Percentiles rank a stretch among this genome's conserved stretches.
Conservation (phyloP, 805 yeast species). For the Saccharomycopsis guyanensis region DNA sequence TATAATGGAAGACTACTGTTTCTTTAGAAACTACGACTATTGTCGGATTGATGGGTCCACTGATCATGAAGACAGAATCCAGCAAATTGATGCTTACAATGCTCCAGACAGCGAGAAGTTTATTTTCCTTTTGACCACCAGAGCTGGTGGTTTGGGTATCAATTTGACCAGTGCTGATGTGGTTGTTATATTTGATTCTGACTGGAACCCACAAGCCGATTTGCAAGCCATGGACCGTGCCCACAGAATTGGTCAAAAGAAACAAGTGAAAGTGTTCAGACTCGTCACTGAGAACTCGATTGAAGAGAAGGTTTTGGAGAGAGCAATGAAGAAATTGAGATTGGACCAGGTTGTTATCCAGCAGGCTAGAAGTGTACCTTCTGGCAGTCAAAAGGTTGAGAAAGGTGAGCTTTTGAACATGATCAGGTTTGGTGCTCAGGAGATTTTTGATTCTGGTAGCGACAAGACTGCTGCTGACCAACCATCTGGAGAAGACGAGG, state of each 20-base stretch:
- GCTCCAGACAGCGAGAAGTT: slow-evolving; percentile 67
- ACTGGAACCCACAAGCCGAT: slow-evolving; percentile 89
- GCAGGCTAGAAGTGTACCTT: slow-evolving; percentile 46
- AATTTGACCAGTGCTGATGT: slow-evolving; percentile 75
- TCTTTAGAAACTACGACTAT: slow-evolving; percentile 58
- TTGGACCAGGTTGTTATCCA: slow-evolving; percentile 78
- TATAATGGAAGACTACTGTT: slow-evolving; percentile 72
- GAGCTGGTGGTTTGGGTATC: slow-evolving; percentile 89
- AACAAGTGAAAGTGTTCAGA: slow-evolving; percentile 74
- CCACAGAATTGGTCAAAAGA: slow-evolving; percentile 80
- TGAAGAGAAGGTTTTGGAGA: slow-evolving; percentile 72
- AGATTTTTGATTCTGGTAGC: slow-evolving; percentile 36
- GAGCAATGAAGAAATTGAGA: slow-evolving; percentile 74
- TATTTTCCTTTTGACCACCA: slow-evolving; percentile 67
- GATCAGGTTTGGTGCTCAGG: slow-evolving; percentile 80
- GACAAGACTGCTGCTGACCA: slow-evolving; percentile 22
- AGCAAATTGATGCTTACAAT: slow-evolving; percentile 72
- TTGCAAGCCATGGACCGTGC: slow-evolving; percentile 88
- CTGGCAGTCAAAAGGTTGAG: slow-evolving; percentile 35
- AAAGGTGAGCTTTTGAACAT: slow-evolving; percentile 70
- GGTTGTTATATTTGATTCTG: slow-evolving; percentile 70
- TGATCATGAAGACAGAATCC: slow-evolving; percentile 67
- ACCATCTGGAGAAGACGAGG: slow-evolving; percentile 34
- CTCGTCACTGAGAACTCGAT: slow-evolving; percentile 76
- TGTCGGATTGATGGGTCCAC: slow-evolving; percentile 83